Conservation (phyloP, 768 basidiomycete genomes). For the Asterophora parasitica region DNA sequence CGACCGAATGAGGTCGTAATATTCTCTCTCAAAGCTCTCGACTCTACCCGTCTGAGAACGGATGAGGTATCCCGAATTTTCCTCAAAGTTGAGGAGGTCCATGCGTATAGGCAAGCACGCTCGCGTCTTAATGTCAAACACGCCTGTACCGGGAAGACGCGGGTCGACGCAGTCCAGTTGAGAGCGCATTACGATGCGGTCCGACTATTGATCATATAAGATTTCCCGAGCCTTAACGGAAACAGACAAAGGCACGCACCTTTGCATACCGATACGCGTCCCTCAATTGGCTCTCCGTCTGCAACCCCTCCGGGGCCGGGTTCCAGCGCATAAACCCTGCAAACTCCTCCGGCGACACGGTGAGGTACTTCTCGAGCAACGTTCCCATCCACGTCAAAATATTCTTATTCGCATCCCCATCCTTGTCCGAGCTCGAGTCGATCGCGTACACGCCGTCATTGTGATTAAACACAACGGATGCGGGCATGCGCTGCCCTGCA, state of each 20-base stretch:
- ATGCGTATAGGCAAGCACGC: conserved; percentile 79
- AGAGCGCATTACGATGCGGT: conserved; percentile 83
- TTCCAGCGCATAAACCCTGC: conserved; percentile 41
- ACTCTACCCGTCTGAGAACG: conserved; percentile 52
- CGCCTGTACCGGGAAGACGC: conserved; percentile 81
- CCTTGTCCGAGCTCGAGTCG: conserved; percentile 43
- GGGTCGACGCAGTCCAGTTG: conserved; percentile 86
- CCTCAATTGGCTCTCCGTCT: conserved; percentile 24
- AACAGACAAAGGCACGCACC: too few relatives aligned
- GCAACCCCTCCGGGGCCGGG: conserved; percentile 18
- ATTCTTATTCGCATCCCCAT: conserved; percentile 51
- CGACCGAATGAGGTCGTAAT: conserved; percentile 90
- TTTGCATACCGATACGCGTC: conserved; percentile 88
- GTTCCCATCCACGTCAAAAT: conserved; percentile 82
- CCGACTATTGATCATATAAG: conserved; percentile 30
- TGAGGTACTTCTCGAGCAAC: conserved; percentile 85
- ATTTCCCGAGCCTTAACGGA: too few relatives aligned
- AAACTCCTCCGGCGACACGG: conserved; percentile 62
- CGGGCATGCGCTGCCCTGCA: conserved; percentile 73
- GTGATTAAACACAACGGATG: conserved; percentile 61
- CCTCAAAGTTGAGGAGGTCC: conserved; percentile 82
- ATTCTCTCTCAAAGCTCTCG: conserved; percentile 89
- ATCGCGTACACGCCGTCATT: conserved; percentile 64
- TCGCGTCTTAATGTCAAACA: conserved; percentile 96
- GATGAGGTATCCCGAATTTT: conserved; percentile 78